phyloP scores from a whole-genome alignment of 768 basidiomycete species.

The Multifurca ochricompacta region DNA sequence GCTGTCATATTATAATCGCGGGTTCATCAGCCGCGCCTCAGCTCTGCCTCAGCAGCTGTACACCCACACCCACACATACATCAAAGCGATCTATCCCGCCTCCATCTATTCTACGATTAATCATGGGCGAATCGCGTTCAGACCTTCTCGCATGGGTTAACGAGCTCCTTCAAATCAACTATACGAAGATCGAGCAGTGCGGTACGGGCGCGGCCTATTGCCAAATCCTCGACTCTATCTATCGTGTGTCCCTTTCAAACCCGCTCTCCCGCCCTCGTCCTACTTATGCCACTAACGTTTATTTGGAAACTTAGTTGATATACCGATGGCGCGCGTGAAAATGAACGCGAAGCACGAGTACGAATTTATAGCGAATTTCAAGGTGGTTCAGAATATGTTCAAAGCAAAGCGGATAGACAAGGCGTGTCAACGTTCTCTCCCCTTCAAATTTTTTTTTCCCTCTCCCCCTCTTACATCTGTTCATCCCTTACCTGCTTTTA shows the following conservation, averaged over 20 bases:
- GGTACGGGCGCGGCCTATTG: slow-evolving; percentile 90
- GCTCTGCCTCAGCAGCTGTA: too few species aligned
- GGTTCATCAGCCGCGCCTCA: slow-evolving; percentile 1
- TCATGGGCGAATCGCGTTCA: slow-evolving; percentile 68
- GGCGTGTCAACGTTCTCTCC: slow-evolving; percentile 35
- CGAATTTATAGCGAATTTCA: slow-evolving; percentile 92
- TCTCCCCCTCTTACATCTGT: too few species aligned
- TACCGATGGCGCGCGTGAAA: slow-evolving; percentile 90
- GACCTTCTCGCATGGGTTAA: slow-evolving; percentile 93
- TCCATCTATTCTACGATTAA: slow-evolving; percentile 3
- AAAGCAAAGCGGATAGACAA: slow-evolving; percentile 92
- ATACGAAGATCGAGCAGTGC: slow-evolving; percentile 90
- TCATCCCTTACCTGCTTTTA: neutral
- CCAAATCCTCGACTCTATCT: slow-evolving; percentile 93
- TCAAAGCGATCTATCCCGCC: slow-evolving; percentile 1
- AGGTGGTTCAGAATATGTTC: slow-evolving; percentile 90
- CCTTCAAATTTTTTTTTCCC: too few species aligned
- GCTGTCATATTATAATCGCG: neutral
- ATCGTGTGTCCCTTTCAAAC: slow-evolving; percentile 44
- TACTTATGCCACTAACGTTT: neutral
- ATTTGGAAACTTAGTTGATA: slow-evolving; percentile 52
- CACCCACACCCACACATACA: neutral
- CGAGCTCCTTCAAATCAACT: slow-evolving; percentile 82
- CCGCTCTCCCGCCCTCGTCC: neutral
- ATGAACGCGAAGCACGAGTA: slow-evolving; percentile 95